Conservation (phyloP, 129 eudicot species). For the Tanacetum coccineum region DNA sequence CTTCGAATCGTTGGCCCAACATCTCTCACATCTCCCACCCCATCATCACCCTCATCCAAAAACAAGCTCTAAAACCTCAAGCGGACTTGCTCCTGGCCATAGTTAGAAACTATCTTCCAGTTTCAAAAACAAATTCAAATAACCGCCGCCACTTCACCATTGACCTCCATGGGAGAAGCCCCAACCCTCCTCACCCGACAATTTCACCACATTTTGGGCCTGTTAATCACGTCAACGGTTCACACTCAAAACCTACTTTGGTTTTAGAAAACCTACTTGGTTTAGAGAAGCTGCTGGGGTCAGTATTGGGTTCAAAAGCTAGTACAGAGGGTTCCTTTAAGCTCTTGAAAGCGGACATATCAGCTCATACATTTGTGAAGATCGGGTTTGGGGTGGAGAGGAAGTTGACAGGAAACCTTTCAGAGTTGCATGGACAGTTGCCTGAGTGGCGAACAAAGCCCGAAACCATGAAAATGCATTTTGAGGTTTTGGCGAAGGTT, state of each 20-base stretch:
- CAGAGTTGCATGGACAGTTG: constrained; percentile 23
- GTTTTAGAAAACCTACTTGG: constrained; percentile 84
- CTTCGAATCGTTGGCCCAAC: constrained; percentile 98
- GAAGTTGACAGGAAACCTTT: constrained; percentile 50
- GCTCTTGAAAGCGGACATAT: constrained; percentile 79
- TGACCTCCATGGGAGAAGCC: constrained; percentile 60
- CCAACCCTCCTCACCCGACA: constrained; percentile 76
- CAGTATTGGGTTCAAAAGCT: constrained; percentile 77
- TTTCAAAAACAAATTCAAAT: constrained; percentile 45
- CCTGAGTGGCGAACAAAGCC: constrained; percentile 94
- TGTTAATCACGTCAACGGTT: constrained; percentile 63
- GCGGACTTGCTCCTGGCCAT: constrained; percentile 98
- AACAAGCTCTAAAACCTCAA: constrained; percentile 86
- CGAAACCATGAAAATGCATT: constrained; percentile 72
- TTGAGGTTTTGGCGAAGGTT: constrained; percentile 90
- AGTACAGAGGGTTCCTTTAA: constrained; percentile 72
- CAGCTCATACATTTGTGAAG: constrained; percentile 86
- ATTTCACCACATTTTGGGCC: constrained; percentile 91
- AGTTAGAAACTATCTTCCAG: constrained; percentile 86
- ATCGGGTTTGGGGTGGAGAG: constrained; percentile 77
- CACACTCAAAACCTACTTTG: no score
- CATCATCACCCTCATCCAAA: constrained; percentile 62
- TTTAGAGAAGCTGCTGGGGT: constrained; percentile 59
- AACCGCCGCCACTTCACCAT: constrained; percentile 42
- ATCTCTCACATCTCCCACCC: constrained; percentile 73